A percentile compares a stretch with the other conserved stretches of the same genome.
Evolutionary conservation across 73 alveolate genomes (phyloP).

Genomic region (Paramecium pentaurelia): DNA sequence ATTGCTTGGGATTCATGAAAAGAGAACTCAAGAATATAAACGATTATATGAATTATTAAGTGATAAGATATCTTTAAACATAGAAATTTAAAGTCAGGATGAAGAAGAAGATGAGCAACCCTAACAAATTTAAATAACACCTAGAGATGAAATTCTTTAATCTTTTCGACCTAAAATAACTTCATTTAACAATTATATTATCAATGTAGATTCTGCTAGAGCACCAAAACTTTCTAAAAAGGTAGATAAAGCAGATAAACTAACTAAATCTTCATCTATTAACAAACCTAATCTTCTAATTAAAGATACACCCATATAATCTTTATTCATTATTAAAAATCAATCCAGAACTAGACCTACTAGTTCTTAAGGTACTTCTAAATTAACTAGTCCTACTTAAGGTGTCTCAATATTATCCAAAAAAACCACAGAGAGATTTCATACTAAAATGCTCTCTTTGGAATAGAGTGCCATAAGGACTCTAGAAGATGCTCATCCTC

Average conservation of each 20-base stretch:
- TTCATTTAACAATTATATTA: neutral
- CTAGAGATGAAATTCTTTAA: neutral
- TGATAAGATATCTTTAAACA: neutral
- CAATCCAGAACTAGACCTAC: neutral
- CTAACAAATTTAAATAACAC: neutral
- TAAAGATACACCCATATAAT: neutral
- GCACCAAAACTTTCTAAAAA: neutral
- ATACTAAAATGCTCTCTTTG: neutral
- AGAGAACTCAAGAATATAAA: neutral
- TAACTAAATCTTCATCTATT: neutral
- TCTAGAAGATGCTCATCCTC: neutral
- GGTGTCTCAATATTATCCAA: neutral
- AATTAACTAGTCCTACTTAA: neutral
- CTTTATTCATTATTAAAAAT: neutral
- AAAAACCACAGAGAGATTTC: neutral
- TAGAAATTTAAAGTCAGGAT: neutral
- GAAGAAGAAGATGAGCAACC: neutral
- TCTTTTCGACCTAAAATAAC: neutral
- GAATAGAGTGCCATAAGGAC: neutral
- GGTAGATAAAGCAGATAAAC: neutral
- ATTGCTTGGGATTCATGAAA: neutral
- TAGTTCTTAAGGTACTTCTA: neutral
- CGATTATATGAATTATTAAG: neutral
- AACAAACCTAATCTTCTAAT: neutral
- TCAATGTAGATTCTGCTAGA: neutral